A percentile compares a stretch with the other conserved stretches of the same genome.
phyloP scores from a whole-genome alignment of 1,139 yeast species.

The Taiozyma sp. region DNA sequence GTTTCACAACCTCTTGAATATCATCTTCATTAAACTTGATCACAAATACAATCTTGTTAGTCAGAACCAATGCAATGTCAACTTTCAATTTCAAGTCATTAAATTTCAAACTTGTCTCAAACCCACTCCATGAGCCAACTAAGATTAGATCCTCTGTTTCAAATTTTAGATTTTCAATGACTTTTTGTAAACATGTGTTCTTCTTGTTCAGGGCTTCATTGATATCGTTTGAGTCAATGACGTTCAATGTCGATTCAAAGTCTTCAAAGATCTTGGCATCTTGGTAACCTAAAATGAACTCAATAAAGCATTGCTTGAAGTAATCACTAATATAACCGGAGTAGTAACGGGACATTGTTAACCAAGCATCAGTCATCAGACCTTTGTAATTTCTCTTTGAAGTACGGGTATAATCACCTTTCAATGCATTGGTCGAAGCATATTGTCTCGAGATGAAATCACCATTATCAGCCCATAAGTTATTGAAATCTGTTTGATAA shows the following conservation, averaged over 20 bases:
- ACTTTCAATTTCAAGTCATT: constrained; percentile 13
- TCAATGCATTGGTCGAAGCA: constrained; percentile 38
- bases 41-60: constrained; percentile 22
- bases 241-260: constrained; percentile 30
- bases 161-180: constrained; percentile 75
- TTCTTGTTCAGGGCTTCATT: constrained; percentile 21
- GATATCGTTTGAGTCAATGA: constrained; percentile 29
- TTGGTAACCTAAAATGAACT: constrained; percentile 32
- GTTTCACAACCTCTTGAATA: constrained; percentile 19
- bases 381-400: constrained; percentile 35
- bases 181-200: constrained; percentile 48
- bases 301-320: constrained; percentile 36
- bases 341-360: constrained; percentile 35
- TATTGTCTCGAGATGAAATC: constrained; percentile 38
- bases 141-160: constrained; percentile 47
- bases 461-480: constrained; percentile 41
- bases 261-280: constrained; percentile 30
- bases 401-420: constrained; percentile 39
- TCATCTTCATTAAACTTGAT: constrained; percentile 21
- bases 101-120: constrained; percentile 16
- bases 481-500: constrained; percentile 24
- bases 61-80: constrained; percentile 15
- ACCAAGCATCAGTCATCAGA: constrained; percentile 34
- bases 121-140: constrained; percentile 22
- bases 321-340: constrained; percentile 37